Base-by-base conservation (phyloP, 2,329 filamentous ascomycete species). In the Aspergillus floridensis region DNA sequence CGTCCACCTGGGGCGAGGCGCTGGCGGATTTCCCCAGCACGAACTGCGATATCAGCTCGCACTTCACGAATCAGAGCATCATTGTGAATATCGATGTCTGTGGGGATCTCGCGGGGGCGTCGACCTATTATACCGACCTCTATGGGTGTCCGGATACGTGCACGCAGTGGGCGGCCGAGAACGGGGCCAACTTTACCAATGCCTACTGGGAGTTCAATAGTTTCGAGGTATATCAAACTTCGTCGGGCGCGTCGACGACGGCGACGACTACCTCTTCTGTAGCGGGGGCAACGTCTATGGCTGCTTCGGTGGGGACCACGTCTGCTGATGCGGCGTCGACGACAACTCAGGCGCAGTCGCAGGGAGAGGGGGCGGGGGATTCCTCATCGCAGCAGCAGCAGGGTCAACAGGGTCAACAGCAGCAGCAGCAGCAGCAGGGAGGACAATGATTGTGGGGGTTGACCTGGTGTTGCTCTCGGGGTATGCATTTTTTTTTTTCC, bases 51-150 rank as follows among this genome's bases (percentile, higher is more conserved):
- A 84, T 89, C 53, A 71, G 73, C 5, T 77, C 74, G 4, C 85
- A 88, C 67, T 89, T 89, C 71, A 78, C 73, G 56, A 89, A 89
- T 66, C 82, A 87, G 70, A 86, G 84, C 64, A 88, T 89, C 65
- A 81, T 89, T 63, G 81, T 81, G 47, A 88, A 89, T 66, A 88
- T 89, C 62, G 84, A 87, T 69, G 73, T 89, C 7, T 89, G 87
- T 63, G 87, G 87, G 0, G 72, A 82, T 46, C 77, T 84, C 64
- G 82, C 82, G 3, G 81, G 70, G 1, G 62, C 68, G 44, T 52
- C 60, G 4, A 65, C 67, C 54, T 71, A 69, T 51, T 78, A 77
- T 59, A 67, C 68, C 4, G 56, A 70, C 12, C 59, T 72, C 57
- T 72, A 76, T 49, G 46, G 67, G 6, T 76, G 84, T 65, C 80